Evolutionary conservation across 805 yeast genomes (phyloP).

Genomic region (Nakazawaea wyomingensis): DNA sequence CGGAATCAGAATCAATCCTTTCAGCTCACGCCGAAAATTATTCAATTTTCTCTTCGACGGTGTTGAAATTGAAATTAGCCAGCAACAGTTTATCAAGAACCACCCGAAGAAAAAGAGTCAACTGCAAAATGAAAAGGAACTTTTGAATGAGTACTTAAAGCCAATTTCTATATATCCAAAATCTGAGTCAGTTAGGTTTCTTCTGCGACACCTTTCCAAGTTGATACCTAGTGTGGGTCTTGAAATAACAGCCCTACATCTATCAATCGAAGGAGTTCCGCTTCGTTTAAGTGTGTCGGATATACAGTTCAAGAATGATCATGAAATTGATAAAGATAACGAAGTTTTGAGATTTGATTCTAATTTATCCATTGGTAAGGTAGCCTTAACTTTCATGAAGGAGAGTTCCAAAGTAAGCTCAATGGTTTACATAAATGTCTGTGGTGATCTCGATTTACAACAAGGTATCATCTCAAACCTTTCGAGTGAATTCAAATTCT

Average conservation of each 20-base stretch:
- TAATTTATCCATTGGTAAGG: slow-evolving; percentile 9
- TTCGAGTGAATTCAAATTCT: slow-evolving; percentile 12
- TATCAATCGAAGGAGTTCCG: slow-evolving; percentile 8
- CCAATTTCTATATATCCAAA: slow-evolving; percentile 18
- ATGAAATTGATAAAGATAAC: slow-evolving; percentile 6
- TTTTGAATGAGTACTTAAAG: background rate
- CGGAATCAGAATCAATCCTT: slow-evolving; percentile 13
- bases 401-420: slow-evolving; percentile 6
- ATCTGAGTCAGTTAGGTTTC: slow-evolving; percentile 11
- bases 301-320: slow-evolving; percentile 7
- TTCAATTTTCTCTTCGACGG: slow-evolving; percentile 13
- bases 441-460: slow-evolving; percentile 16
- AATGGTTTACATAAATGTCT: slow-evolving; percentile 1
- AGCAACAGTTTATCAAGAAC: slow-evolving; percentile 6
- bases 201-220: slow-evolving; percentile 15
- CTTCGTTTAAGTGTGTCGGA: background rate
- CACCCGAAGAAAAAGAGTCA: slow-evolving; percentile 5
- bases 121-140: background rate
- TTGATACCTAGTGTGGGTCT: slow-evolving; percentile 21
- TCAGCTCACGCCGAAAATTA: slow-evolving; percentile 14
- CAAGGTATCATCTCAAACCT: slow-evolving; percentile 17
- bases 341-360: slow-evolving; percentile 1
- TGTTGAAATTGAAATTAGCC: slow-evolving; percentile 4
- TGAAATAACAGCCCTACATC: slow-evolving; percentile 12
- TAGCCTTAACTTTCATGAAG: slow-evolving; percentile 8